phyloP scores from a whole-genome alignment of 2,329 filamentous ascomycete species.

The Trichophyton simii region DNA sequence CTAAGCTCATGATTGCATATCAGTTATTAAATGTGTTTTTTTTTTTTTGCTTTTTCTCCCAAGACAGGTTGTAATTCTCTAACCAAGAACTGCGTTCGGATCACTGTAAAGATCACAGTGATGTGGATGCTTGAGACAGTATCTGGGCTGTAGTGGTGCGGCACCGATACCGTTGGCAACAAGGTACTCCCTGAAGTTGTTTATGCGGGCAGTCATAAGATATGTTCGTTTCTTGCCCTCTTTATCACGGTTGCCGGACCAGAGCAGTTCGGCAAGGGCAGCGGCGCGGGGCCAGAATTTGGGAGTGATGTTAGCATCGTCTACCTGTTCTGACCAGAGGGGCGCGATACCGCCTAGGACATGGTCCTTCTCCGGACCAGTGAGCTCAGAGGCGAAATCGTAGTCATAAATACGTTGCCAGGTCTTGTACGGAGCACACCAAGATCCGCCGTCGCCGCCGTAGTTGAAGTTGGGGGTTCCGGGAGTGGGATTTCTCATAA shows the following conservation, averaged over 20 bases:
- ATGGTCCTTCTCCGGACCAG: constrained; percentile 35
- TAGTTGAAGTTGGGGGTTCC: constrained; percentile 42
- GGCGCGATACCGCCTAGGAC: constrained; percentile 42
- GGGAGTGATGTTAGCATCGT: constrained; percentile 39
- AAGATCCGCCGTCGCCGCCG: constrained; percentile 42
- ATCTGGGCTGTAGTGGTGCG: constrained; percentile 43
- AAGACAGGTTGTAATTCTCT: not conserved
- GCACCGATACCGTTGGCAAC: constrained; percentile 43
- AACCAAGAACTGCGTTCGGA: constrained; percentile 29
- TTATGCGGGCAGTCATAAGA: constrained; percentile 42
- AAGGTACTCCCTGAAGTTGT: constrained; percentile 49
- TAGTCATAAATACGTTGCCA: constrained; percentile 50
- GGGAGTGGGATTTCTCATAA: constrained; percentile 40
- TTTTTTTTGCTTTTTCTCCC: not conserved
- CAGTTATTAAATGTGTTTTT: not conserved
- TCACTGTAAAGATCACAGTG: constrained; percentile 44
- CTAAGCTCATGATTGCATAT: not conserved
- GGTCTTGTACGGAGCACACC: constrained; percentile 48
- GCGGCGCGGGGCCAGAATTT: constrained; percentile 47
- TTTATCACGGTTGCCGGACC: constrained; percentile 42
- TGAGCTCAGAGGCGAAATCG: constrained; percentile 42
- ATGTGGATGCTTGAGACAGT: constrained; percentile 46
- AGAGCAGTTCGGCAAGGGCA: constrained; percentile 43
- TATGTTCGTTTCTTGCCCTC: constrained; percentile 42
- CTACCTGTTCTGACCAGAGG: constrained; percentile 44